Conservation (phyloP, 2,329 filamentous ascomycete genomes). For the Daldinia sp. region DNA sequence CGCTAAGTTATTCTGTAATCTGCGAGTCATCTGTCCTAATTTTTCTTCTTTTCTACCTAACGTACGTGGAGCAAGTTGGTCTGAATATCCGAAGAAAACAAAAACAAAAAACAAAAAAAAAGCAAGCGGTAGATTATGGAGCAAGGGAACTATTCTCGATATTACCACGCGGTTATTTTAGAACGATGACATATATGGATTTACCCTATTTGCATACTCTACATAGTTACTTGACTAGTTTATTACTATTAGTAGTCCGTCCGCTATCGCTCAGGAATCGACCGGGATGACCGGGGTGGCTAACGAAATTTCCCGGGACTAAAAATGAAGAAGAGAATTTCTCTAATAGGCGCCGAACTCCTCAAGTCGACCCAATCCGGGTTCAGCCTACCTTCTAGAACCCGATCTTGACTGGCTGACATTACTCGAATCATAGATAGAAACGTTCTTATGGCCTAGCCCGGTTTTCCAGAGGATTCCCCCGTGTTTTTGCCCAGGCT, state of each 20-base stretch:
- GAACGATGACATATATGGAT: constrained; percentile 2
- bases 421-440: constrained; percentile 13
- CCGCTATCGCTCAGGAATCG: constrained; percentile 28
- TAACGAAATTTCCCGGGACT: constrained; percentile 27
- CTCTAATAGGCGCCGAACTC: constrained; percentile 16
- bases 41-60: no score
- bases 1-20: not conserved
- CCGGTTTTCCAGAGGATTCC: constrained; percentile 26
- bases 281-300: constrained; percentile 27
- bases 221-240: not conserved
- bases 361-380: constrained; percentile 17
- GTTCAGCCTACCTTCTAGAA: constrained; percentile 27
- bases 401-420: constrained; percentile 9
- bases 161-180: constrained; percentile 7
- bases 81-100: no score
- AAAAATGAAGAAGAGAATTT: constrained; percentile 6
- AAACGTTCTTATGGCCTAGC: constrained; percentile 18
- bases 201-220: not conserved
- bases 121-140: constrained; percentile 1
- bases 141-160: not conserved
- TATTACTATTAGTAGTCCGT: constrained; percentile 1
- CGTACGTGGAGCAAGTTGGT: no score
- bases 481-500: constrained; percentile 15
- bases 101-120: no score
- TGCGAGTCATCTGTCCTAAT: not conserved